Evolutionary conservation across 805 yeast genomes (phyloP).

Genomic region (Yarrowia yakushimensis): DNA sequence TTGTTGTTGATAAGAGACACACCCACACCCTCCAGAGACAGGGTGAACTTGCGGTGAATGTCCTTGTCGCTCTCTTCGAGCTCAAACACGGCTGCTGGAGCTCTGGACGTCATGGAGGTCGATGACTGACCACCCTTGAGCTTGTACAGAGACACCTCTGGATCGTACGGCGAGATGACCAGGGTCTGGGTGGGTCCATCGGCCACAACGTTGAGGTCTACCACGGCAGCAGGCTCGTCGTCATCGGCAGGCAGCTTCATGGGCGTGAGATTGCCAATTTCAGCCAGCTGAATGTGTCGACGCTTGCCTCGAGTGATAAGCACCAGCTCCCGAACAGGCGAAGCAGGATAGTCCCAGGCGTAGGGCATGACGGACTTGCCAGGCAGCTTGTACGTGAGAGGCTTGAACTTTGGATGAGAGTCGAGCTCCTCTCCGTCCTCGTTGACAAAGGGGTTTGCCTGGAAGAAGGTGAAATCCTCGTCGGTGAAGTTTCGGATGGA

Average conservation of each 20-base stretch:
- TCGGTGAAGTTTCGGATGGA: constrained; percentile 88
- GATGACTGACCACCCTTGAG: constrained; percentile 36
- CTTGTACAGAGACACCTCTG: constrained; percentile 71
- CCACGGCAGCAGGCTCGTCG: constrained; percentile 48
- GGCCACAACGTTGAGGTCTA: constrained; percentile 88
- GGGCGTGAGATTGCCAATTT: constrained; percentile 87
- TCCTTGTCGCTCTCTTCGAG: constrained; percentile 50
- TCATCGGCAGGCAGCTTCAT: constrained; percentile 61
- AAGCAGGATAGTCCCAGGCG: constrained; percentile 97
- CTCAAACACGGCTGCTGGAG: constrained; percentile 29
- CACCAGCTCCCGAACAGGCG: constrained; percentile 73
- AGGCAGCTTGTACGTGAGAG: constrained; percentile 77
- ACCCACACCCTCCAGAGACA: constrained; percentile 77
- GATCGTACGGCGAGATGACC: constrained; percentile 77
- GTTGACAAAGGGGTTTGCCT: constrained; percentile 67
- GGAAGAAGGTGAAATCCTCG: constrained; percentile 80
- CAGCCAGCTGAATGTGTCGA: constrained; percentile 79
- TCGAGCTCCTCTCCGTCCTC: constrained; percentile 60
- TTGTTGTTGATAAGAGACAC: constrained; percentile 73
- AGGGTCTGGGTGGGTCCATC: constrained; percentile 94
- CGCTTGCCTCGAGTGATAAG: constrained; percentile 69
- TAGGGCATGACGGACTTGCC: constrained; percentile 95
- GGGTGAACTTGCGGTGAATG: constrained; percentile 49
- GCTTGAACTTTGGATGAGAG: constrained; percentile 59
- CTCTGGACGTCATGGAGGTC: constrained; percentile 27